Evolutionary conservation across 176 grass and related monocot species (phyloP).

Genomic region (Alopecurus myosuroides): DNA sequence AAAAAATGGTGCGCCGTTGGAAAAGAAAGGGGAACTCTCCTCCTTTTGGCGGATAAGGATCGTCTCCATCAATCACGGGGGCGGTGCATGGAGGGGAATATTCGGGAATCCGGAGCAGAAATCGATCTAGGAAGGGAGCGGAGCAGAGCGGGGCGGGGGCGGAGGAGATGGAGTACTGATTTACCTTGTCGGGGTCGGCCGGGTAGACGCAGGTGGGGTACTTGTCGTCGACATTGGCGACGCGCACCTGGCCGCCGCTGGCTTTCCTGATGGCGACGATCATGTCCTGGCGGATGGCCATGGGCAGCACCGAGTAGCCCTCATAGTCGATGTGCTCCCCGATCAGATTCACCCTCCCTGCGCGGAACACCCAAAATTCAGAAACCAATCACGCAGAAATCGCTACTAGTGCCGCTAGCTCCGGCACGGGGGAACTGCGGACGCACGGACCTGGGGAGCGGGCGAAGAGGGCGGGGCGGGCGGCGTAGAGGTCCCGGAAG

Average conservation of each 20-base stretch:
- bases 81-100: not conserved
- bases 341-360: conserved; percentile 94
- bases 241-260: conserved; percentile 46
- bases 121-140: not conserved
- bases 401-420: not conserved
- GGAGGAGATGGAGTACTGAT: not conserved
- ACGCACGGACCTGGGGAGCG: conserved; percentile 62
- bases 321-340: conserved; percentile 98
- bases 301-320: conserved; percentile 94
- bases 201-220: conserved; percentile 78
- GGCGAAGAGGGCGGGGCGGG: conserved; percentile 57
- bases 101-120: not conserved
- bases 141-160: not conserved
- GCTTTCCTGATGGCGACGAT: conserved; percentile 77
- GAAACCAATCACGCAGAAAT: not conserved
- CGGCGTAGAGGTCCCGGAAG: conserved; percentile 55
- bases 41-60: not conserved
- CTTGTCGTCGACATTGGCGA: conserved; percentile 87
- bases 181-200: conserved; percentile 79
- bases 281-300: conserved; percentile 97
- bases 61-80: not conserved
- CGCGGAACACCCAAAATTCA: no score
- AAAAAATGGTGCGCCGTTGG: not conserved
- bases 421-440: not conserved
- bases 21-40: not conserved